Evolutionary conservation across 2,329 filamentous ascomycete species (phyloP), one percentile per base, ranked within the genome.

Genomic region (Bimuria novae-zelandiae): DNA sequence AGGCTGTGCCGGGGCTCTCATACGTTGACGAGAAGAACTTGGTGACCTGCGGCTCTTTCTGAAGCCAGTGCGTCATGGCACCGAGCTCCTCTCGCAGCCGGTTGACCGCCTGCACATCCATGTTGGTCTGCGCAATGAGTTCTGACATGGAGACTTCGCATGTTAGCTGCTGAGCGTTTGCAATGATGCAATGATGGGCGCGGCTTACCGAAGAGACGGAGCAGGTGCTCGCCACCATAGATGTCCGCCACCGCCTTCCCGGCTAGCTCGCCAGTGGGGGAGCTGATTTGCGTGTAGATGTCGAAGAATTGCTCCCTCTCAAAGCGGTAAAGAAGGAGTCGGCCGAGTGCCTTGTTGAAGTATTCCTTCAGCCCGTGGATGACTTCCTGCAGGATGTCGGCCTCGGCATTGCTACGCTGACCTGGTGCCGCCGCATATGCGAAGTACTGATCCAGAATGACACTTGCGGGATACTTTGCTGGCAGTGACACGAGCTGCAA

Each of bases 51-150:
- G 70, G 62, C 42, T 75, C 70, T 63, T 88, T 89, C 54, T 87
- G 84, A 50, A 99, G 80, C 91, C 92, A 99, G 49, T 85, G 82
- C 10, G 88, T 90, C 75, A 99, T 87, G 75, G 92, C 93, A 62
- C 85, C 83, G 14, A 99, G 82, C 72, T 99, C 94, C 66, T 97
- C 91, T 11, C 92, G 88, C 22, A 97, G 84, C 41, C 92, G 89
- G 57, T 88, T 89, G 36, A 96, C 90, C 2, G 92, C 92, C 72
- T 96, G 92, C 48, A 88, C 82, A 68, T 97, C 94, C 92, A 99
- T 96, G 76, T 97, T 97, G 47, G 94, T 99, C 73, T 99, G 94
- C 3, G 92, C 92, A 57, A 97, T 87, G 35, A 97, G 85, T 70
- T 99, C 94, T 0, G 94, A 93, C 63, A 97, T 86, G 1, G 89